These are phyloP conservation scores for Penicillium longicatenatum DNA, from an alignment of 495 filamentous ascomycete genomes.

Conservation along the genomic window DNA sequence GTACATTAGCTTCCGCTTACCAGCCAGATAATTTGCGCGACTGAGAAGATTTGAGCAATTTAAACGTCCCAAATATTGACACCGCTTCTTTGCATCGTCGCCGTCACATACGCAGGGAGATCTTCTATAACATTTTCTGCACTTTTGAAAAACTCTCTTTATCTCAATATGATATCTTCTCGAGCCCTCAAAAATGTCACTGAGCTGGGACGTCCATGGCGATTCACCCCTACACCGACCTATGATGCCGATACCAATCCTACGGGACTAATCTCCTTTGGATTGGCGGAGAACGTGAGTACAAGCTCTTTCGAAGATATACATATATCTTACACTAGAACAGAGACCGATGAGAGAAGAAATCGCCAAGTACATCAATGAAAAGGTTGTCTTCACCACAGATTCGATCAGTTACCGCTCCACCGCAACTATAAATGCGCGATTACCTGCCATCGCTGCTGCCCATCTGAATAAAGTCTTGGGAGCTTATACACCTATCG, in stretches of 20 bases:
- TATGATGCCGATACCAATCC: slow-evolving; percentile 36
- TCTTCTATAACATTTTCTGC: neutral
- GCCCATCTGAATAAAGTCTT: slow-evolving; percentile 42
- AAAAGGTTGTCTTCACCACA: slow-evolving; percentile 31
- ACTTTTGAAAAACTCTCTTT: neutral
- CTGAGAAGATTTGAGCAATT: too few species aligned
- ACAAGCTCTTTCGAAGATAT: neutral
- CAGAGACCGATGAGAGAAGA: slow-evolving; percentile 33
- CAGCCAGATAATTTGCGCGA: too few species aligned
- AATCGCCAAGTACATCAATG: slow-evolving; percentile 36
- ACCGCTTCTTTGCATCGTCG: neutral
- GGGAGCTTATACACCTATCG: slow-evolving; percentile 32
- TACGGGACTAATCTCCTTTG: slow-evolving; percentile 36
- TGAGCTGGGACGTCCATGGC: slow-evolving; percentile 29
- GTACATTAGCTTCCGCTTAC: too few species aligned
- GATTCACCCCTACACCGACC: slow-evolving; percentile 29
- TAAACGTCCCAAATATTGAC: too few species aligned
- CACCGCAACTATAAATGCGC: slow-evolving; percentile 28
- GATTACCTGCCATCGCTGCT: slow-evolving; percentile 35
- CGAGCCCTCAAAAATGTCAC: slow-evolving; percentile 30
- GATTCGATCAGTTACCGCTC: slow-evolving; percentile 36
- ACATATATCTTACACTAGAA: neutral
- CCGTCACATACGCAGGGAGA: neutral
- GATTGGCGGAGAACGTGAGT: slow-evolving; percentile 38
- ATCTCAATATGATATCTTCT: slow-evolving; percentile 31